Percentiles rank a stretch among this genome's conserved stretches.
phyloP scores from a whole-genome alignment of 2,329 filamentous ascomycete species.

The Botrytis deweyae region DNA sequence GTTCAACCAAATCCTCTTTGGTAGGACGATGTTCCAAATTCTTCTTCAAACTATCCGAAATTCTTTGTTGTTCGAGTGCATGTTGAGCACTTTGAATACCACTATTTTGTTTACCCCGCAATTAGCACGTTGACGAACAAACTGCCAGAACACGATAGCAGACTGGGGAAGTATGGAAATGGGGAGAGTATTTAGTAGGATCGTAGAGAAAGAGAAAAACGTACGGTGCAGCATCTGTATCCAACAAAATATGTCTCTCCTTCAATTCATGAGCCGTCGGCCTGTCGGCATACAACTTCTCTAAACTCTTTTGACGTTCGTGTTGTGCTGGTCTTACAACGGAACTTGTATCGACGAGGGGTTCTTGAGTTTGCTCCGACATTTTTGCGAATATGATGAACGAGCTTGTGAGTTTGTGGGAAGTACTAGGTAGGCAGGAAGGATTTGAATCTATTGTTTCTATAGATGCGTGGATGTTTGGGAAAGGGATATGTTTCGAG shows the following conservation, averaged over 20 bases:
- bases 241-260: constrained; percentile 65
- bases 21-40: constrained; percentile 63
- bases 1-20: constrained; percentile 74
- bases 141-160: neutral
- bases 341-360: constrained; percentile 46
- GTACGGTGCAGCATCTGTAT: constrained; percentile 66
- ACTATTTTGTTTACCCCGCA: constrained; percentile 41
- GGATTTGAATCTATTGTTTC: neutral
- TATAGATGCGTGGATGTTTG: neutral
- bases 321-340: constrained; percentile 51
- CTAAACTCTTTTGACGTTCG: constrained; percentile 65
- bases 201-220: constrained; percentile 32
- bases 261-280: constrained; percentile 65
- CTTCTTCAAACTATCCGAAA: constrained; percentile 63
- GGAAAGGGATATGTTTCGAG: too few species aligned
- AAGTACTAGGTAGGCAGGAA: too few species aligned
- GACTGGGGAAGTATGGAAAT: neutral
- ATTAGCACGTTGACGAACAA: constrained; percentile 24
- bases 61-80: constrained; percentile 64
- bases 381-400: constrained; percentile 12
- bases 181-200: neutral
- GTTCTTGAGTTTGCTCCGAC: constrained; percentile 27
- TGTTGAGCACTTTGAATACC: constrained; percentile 60
- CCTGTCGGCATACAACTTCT: constrained; percentile 70
- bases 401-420: neutral